Evolutionary conservation across 306 rosid species (phyloP).

Genomic region (Trichosanthes cucumerina): DNA sequence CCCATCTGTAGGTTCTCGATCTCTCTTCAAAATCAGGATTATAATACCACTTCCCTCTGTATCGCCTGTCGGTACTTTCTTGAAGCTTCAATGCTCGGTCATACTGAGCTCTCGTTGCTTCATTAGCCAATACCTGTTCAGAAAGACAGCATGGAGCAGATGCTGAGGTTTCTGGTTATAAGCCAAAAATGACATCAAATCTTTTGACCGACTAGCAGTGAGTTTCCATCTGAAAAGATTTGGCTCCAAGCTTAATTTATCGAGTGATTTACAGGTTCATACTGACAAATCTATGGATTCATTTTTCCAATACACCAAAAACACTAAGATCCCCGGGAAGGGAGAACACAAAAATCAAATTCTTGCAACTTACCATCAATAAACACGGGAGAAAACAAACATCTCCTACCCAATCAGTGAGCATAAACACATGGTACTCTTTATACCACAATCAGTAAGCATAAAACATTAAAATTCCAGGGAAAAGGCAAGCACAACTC

Average conservation of each 20-base stretch:
- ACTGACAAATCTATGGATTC: background rate
- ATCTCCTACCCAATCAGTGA: slow-evolving; percentile 23
- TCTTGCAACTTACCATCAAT: background rate
- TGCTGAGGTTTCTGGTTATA: background rate
- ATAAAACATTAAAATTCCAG: background rate
- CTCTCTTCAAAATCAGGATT: slow-evolving; percentile 45
- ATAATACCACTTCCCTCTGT: slow-evolving; percentile 36
- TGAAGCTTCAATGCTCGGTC: slow-evolving; percentile 42
- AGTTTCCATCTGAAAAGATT: background rate
- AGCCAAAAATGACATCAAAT: background rate
- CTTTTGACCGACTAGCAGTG: background rate
- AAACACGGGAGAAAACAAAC: background rate
- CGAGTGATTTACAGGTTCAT: background rate
- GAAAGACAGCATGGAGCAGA: background rate
- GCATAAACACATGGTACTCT: background rate
- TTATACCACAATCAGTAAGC: background rate
- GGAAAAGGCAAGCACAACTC: background rate
- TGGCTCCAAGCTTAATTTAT: background rate
- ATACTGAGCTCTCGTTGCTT: slow-evolving; percentile 52
- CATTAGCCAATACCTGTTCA: slow-evolving; percentile 67
- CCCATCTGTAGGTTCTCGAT: slow-evolving; percentile 46
- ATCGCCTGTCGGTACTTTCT: slow-evolving; percentile 24
- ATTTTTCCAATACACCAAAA: background rate
- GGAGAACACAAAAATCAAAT: background rate
- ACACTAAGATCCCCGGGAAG: background rate